Percentiles rank a stretch among this genome's conserved stretches.
Evolutionary conservation across 176 grass and related monocot species (phyloP).

Genomic region (Triticum monococcum): DNA sequence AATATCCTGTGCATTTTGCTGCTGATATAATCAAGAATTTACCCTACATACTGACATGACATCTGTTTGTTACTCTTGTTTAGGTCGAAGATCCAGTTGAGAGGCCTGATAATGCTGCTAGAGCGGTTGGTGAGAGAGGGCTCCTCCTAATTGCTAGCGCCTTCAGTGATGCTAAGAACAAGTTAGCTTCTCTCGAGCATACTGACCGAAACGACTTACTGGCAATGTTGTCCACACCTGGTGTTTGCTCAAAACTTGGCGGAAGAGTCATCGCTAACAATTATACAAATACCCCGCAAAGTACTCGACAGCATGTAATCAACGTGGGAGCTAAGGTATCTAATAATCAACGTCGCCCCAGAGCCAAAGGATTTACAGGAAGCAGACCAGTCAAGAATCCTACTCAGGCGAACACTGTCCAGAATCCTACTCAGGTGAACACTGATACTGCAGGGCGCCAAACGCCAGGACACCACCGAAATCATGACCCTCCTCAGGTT

Average conservation of each 20-base stretch:
- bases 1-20: constrained; percentile 6
- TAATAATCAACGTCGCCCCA: not conserved
- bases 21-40: constrained; percentile 14
- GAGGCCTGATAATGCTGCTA: constrained; percentile 69
- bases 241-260: constrained; percentile 47
- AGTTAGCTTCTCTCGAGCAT: constrained; percentile 35
- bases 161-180: constrained; percentile 35
- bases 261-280: constrained; percentile 25
- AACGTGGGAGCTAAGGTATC: not conserved
- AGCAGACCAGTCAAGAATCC: constrained; percentile 20
- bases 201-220: constrained; percentile 43
- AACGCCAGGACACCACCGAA: not conserved
- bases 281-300: constrained; percentile 11
- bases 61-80: constrained; percentile 27
- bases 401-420: not conserved
- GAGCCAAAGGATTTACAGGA: constrained; percentile 12
- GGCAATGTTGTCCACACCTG: constrained; percentile 49
- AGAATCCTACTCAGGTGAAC: constrained; percentile 4
- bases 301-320: constrained; percentile 11
- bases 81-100: constrained; percentile 81
- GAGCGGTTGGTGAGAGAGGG: constrained; percentile 44
- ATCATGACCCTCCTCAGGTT: not conserved
- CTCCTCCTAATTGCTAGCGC: constrained; percentile 45
- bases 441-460: not conserved
- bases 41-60: constrained; percentile 17